Percentiles rank a stretch among this genome's conserved stretches.
These are phyloP conservation scores for Neolentinus lepideus DNA, from an alignment of 1,284 basidiomycete genomes.

Conservation along the genomic window DNA sequence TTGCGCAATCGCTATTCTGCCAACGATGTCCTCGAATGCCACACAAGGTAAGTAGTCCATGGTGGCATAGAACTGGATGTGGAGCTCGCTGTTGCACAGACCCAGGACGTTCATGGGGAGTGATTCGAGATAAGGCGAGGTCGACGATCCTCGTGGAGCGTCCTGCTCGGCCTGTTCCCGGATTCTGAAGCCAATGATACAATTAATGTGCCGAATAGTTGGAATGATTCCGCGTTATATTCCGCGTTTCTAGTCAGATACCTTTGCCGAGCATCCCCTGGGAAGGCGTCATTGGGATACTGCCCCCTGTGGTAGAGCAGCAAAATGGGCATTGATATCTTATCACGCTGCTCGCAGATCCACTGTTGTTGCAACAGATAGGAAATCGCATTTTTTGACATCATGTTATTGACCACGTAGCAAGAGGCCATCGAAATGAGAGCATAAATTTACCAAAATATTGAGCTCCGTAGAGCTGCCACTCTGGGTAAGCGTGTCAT, in stretches of 20 bases:
- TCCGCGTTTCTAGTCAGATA: conserved; percentile 28
- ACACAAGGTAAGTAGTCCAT: conserved; percentile 17
- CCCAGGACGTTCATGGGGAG: conserved; percentile 8
- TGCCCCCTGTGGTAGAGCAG: background rate
- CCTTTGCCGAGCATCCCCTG: conserved; percentile 26
- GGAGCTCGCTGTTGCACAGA: conserved; percentile 20
- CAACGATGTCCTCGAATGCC: conserved; percentile 28
- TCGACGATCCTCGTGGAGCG: background rate
- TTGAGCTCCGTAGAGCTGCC: conserved; percentile 1
- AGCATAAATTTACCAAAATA: conserved; percentile 3
- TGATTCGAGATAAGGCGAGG: background rate
- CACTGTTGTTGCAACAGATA: background rate
- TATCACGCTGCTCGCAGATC: background rate
- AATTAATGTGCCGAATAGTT: conserved; percentile 25
- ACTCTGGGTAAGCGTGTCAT: conserved; percentile 3
- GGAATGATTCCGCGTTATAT: conserved; percentile 16
- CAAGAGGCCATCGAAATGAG: too few relatives aligned
- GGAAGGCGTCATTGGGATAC: conserved; percentile 22
- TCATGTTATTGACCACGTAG: too few relatives aligned
- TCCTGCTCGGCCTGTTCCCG: conserved; percentile 1
- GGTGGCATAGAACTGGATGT: conserved; percentile 23
- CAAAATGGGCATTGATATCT: too few relatives aligned
- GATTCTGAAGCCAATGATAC: conserved; percentile 26
- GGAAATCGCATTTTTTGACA: too few relatives aligned
- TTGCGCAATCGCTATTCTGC: conserved; percentile 28